Conservation (phyloP, 2,329 filamentous ascomycete genomes). For the Drechslera avenae region DNA sequence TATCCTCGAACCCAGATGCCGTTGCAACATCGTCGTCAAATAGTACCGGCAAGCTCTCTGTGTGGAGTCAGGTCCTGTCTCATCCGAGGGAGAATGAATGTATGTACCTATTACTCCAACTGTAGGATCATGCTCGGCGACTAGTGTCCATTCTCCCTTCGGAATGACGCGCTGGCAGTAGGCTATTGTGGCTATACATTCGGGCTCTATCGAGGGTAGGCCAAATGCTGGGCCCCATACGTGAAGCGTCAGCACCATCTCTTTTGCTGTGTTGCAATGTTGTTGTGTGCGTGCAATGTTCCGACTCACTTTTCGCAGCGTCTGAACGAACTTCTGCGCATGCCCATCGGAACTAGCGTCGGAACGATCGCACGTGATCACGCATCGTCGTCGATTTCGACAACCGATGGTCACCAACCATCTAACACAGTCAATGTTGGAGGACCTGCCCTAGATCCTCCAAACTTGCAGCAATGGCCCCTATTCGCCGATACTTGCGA, state of each 20-base stretch:
- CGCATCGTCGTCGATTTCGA: conserved; percentile 17
- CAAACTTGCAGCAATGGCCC: conserved; percentile 68
- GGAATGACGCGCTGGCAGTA: conserved; percentile 71
- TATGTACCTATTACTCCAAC: conserved; percentile 65
- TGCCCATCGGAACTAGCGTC: conserved; percentile 18
- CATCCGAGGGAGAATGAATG: not conserved
- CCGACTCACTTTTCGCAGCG: not conserved
- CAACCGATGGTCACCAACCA: not conserved
- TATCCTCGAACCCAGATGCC: conserved; percentile 65
- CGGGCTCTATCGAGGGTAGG: conserved; percentile 86
- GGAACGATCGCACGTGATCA: conserved; percentile 27
- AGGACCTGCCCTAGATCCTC: not conserved
- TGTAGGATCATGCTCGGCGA: conserved; percentile 63
- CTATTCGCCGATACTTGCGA: conserved; percentile 84
- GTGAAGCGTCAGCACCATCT: conserved; percentile 72
- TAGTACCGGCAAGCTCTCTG: conserved; percentile 64
- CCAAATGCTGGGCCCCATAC: conserved; percentile 90
- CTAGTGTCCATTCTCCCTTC: conserved; percentile 51
- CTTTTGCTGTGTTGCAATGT: conserved; percentile 3
- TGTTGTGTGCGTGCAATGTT: not conserved
- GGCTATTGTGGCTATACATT: conserved; percentile 83
- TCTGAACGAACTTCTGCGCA: conserved; percentile 9
- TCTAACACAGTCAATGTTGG: not conserved
- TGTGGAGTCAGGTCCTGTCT: not conserved
- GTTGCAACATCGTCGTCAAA: conserved; percentile 59